Base-by-base conservation (phyloP, 23 red algal species). In the Cyanidium caldarium region DNA sequence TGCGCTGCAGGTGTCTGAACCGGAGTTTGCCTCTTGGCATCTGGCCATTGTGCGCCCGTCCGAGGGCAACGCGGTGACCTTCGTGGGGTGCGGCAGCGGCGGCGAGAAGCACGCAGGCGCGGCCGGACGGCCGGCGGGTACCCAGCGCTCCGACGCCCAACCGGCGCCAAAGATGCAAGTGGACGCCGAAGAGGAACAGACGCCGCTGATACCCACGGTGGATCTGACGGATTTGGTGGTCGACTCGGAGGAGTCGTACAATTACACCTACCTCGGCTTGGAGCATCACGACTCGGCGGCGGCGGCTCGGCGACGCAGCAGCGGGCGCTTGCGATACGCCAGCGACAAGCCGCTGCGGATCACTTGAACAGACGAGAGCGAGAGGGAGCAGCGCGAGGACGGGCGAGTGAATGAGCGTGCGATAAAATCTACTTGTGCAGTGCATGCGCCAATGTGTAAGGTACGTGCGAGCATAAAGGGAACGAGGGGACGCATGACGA, bases 11-110 rank as follows among this genome's bases (percentile, higher is more conserved):
- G 76, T 86, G 33, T 42, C 77, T 16, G 38, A 68, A 13, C 68
- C 46, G 38, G 87, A 81, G 58, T 82, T 94, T 74, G 66, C 69
- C 0, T 33, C 44, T 2, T 94, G 87, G 87, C 57, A 67, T 1
- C 57, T 94, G 81, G 65, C 71, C 34, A 66, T 85, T 71, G 66
- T 84, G 70, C 68, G 67, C 57, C 78, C 65, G 30, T 72, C 51
- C 7, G 51, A 61, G 23, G n/a, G 51, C 10, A 10, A 12, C 5
- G n/a, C 51, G 10, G 51, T 61, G 51, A 61, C 31, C 10, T 61
- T 28, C 51, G n/a, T 61, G 51, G n/a, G 31, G 21, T n/a, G n/a
- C n/a, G n/a, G n/a, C n/a, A n/a, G n/a, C n/a, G n/a, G n/a, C n/a
- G n/a, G n/a, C n/a, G n/a, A n/a, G n/a, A n/a, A n/a, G n/a, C n/a